phyloP scores from a whole-genome alignment of 768 basidiomycete species.

The Gloeostereum incarnatum region DNA sequence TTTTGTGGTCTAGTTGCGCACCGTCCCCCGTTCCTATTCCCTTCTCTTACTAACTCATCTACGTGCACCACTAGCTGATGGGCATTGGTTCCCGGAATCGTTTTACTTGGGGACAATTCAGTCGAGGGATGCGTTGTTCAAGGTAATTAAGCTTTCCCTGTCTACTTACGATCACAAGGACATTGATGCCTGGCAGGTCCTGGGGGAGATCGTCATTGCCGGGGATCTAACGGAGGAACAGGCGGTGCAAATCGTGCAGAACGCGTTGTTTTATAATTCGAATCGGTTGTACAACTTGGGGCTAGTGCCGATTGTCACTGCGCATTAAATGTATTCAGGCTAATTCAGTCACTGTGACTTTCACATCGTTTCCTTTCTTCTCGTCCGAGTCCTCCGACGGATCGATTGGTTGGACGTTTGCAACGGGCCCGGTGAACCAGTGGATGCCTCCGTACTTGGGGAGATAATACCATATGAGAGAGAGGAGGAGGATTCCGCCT shows the following conservation, averaged over 20 bases:
- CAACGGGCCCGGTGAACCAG: conserved; percentile 18
- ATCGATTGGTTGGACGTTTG: conserved; percentile 7
- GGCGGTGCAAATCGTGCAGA: conserved; percentile 43
- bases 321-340: too few species aligned
- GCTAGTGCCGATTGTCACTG: too few species aligned
- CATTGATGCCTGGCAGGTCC: conserved; percentile 30
- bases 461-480: conserved; percentile 48
- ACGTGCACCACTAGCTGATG: conserved; percentile 34
- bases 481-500: conserved; percentile 37
- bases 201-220: conserved; percentile 35
- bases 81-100: conserved; percentile 70
- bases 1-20: conserved; percentile 69
- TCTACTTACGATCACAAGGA: not conserved
- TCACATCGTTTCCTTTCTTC: not conserved
- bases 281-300: conserved; percentile 54
- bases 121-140: conserved; percentile 50
- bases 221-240: conserved; percentile 45
- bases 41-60: not conserved
- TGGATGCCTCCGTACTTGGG: conserved; percentile 23
- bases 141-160: conserved; percentile 24
- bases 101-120: conserved; percentile 64
- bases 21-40: not conserved
- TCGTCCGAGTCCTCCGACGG: not conserved
- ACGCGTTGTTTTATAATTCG: conserved; percentile 58
- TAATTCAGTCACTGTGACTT: too few species aligned